Evolutionary conservation across 176 grass and related monocot genomes (phyloP), one percentile per base, ranked within the genome.

Genomic region (Olyra latifolia): DNA sequence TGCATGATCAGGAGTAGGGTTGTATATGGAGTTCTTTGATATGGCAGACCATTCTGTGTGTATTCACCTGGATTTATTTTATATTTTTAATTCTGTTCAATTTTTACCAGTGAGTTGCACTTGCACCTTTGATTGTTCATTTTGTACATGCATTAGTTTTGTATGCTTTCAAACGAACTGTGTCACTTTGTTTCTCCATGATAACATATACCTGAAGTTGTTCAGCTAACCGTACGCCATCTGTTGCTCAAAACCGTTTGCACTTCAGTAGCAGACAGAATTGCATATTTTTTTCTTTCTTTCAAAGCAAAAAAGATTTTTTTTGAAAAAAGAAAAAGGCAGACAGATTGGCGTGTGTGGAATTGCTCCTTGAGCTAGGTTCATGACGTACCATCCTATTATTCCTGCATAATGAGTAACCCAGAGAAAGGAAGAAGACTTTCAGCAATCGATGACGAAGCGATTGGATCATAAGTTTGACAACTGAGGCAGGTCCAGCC

Each of bases 11-110:
- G 40, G 12, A 28, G 82, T 84, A 89, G 82, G 24, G 62, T 64
- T 85, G 70, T 84, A 55, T 35, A 70, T 75, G 28, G 27, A 45
- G 45, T 62, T 89, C 71, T 75, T 76, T 70, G 25, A 56, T 84
- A 50, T 22, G 63, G n/a, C 27, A 11, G 10, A 24, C 49, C 10
- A 23, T 27, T 71, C 5, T 72, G 72, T 71, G 56, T 38, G 3
- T 69, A n/a, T n/a, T n/a, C n/a, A 78, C 44, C n/a, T 70, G 55
- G 46, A 2, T 58, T 17, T 47, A 38, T 68, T 81, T 60, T 73
- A 28, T 45, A 74, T 62, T 22, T 66, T 44, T 66, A 4, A 47
- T 66, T 38, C 2, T 3, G 22, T 83, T 76, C 7, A n/a, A 2
- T 12, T 27, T 14, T 41, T 45, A 15, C 0, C 17, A 61, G 10